phyloP scores from a whole-genome alignment of 352 stramenopile genomes.

The Phytophthora pluvialis region DNA sequence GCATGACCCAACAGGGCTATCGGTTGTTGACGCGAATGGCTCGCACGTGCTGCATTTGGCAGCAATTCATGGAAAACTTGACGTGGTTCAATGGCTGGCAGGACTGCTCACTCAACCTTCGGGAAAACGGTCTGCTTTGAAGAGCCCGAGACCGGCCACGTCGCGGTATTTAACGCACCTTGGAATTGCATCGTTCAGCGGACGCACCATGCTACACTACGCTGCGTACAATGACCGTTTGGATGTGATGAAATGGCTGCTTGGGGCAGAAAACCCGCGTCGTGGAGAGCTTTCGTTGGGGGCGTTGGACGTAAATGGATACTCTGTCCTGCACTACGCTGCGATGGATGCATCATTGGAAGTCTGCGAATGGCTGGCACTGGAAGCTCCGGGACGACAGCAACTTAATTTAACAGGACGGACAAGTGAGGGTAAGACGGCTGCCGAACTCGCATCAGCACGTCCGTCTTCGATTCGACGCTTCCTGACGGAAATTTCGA shows the following conservation, averaged over 20 bases:
- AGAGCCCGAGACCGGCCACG: background rate
- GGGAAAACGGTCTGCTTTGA: background rate
- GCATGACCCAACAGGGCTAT: slow-evolving; percentile 53
- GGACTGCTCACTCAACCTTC: slow-evolving; percentile 7
- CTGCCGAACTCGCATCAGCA: slow-evolving; percentile 47
- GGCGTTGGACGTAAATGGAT: slow-evolving; percentile 59
- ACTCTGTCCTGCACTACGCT: slow-evolving; percentile 73
- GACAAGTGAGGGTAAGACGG: slow-evolving; percentile 52
- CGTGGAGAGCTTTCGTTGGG: slow-evolving; percentile 37
- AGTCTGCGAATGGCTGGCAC: slow-evolving; percentile 69
- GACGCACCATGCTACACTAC: slow-evolving; percentile 73
- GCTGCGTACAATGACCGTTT: slow-evolving; percentile 68
- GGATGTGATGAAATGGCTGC: slow-evolving; percentile 56
- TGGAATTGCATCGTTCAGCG: slow-evolving; percentile 62
- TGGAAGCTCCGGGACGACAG: slow-evolving; percentile 42
- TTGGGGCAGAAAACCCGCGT: slow-evolving; percentile 36
- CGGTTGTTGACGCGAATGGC: slow-evolving; percentile 62
- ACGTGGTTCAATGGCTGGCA: slow-evolving; percentile 66
- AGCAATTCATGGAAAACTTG: slow-evolving; percentile 66
- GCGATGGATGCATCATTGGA: slow-evolving; percentile 61
- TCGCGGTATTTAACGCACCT: slow-evolving; percentile 33
- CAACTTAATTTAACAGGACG: slow-evolving; percentile 51
- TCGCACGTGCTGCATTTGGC: slow-evolving; percentile 70
- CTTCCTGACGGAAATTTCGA: slow-evolving; percentile 52
- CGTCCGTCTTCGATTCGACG: slow-evolving; percentile 41